Conservation (phyloP, 768 basidiomycete genomes). For the Galerina sulciceps region DNA sequence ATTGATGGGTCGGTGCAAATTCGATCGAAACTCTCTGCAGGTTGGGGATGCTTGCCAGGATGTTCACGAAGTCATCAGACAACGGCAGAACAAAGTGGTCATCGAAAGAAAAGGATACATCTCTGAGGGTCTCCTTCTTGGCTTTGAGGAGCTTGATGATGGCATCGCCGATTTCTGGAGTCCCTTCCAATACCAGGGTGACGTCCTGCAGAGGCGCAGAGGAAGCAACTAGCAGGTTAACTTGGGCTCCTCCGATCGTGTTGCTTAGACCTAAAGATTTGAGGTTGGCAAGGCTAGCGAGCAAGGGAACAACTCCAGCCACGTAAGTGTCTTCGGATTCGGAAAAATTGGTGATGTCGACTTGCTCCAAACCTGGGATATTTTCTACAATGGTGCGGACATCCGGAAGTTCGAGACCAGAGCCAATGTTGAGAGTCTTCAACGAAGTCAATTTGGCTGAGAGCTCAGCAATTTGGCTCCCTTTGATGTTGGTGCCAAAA, state of each 20-base stretch:
- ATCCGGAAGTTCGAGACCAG: neutral
- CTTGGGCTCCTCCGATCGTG: neutral
- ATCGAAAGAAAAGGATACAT: neutral
- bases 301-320: neutral
- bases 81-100: neutral
- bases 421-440: neutral
- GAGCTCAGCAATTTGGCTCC: neutral
- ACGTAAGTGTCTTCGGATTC: conserved; percentile 3
- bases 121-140: conserved; percentile 4
- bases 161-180: neutral
- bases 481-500: neutral
- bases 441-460: conserved; percentile 2
- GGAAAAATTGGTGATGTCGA: neutral
- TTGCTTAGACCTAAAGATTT: neutral
- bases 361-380: conserved; percentile 1
- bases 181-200: neutral
- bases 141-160: conserved; percentile 1
- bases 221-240: neutral
- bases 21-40: neutral
- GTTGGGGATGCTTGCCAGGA: neutral
- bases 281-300: neutral
- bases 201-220: neutral
- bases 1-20: neutral
- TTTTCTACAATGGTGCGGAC: neutral
- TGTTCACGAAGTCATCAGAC: conserved; percentile 2